Conservation (phyloP, 805 yeast species). For the Ogataea wickerhamii region DNA sequence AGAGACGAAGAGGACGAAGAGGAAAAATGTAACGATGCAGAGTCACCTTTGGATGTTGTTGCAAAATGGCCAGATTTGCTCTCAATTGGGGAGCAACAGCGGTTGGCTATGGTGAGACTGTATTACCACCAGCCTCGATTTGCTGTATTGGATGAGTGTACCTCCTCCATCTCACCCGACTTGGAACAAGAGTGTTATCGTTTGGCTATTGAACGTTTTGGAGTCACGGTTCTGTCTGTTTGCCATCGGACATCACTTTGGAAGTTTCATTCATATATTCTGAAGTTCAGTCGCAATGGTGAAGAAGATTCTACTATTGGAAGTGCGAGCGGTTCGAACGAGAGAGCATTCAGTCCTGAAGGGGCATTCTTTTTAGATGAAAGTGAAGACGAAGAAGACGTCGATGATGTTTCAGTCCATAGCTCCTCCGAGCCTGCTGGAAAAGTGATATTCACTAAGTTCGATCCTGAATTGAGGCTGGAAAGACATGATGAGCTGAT, state of each 20-base stretch:
- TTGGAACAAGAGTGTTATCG: constrained; percentile 87
- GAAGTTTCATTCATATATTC: constrained; percentile 81
- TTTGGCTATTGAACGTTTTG: constrained; percentile 67
- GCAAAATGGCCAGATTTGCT: constrained; percentile 88
- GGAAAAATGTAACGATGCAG: constrained; percentile 3
- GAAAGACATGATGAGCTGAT: constrained; percentile 75
- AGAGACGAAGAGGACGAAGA: constrained; percentile 14
- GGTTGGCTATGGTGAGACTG: constrained; percentile 89
- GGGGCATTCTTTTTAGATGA: constrained; percentile 1
- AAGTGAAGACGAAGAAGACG: constrained; percentile 7
- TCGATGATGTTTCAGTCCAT: constrained; percentile 32
- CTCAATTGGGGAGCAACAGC: constrained; percentile 88
- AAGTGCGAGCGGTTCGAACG: not conserved
- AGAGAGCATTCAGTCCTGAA: constrained; percentile 1
- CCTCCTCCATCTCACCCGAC: constrained; percentile 88
- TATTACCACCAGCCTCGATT: constrained; percentile 89
- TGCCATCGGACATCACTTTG: constrained; percentile 91
- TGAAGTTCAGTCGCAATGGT: constrained; percentile 51
- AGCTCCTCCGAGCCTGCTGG: constrained; percentile 27
- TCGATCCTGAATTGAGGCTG: constrained; percentile 72
- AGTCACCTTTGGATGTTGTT: constrained; percentile 58
- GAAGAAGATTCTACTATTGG: constrained; percentile 1
- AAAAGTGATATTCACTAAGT: constrained; percentile 40
- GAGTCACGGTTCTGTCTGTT: constrained; percentile 81
- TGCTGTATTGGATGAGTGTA: constrained; percentile 94